Conservation (phyloP, 176 grass and related monocot species). For the Sorghum bicolor region DNA sequence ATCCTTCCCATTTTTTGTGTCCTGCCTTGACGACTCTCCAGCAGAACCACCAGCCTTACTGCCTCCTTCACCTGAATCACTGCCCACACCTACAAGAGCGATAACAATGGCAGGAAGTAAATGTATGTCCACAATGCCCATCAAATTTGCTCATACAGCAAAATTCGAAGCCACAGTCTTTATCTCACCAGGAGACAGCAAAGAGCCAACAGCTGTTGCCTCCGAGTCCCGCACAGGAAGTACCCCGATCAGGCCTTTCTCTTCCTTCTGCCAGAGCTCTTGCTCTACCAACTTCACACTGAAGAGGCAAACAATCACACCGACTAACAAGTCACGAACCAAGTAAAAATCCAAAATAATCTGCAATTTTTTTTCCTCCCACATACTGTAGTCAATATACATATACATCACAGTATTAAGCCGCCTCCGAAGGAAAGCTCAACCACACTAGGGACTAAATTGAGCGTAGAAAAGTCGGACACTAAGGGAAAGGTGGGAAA, state of each 20-base stretch:
- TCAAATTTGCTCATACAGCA: neutral
- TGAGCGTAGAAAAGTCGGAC: constrained; percentile 8
- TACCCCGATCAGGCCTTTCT: constrained; percentile 94
- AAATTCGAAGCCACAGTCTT: neutral
- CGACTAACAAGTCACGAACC: neutral
- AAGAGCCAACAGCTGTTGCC: constrained; percentile 58
- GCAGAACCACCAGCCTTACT: constrained; percentile 49
- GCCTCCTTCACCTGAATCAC: constrained; percentile 64
- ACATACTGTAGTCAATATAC: constrained; percentile 24
- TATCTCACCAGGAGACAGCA: constrained; percentile 77
- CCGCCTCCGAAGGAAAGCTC: neutral
- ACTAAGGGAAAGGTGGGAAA: neutral
- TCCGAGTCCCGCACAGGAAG: constrained; percentile 85
- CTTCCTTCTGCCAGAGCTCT: constrained; percentile 94
- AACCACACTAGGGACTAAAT: neutral
- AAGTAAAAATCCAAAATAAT: constrained; percentile 15
- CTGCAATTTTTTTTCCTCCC: neutral
- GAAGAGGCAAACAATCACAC: constrained; percentile 18
- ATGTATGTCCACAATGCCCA: neutral
- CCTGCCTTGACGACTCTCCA: constrained; percentile 65
- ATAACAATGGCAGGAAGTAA: constrained; percentile 18
- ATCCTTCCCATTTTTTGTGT: constrained; percentile 74
- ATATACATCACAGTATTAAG: neutral
- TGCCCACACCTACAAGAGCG: constrained; percentile 32
- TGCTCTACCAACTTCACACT: constrained; percentile 98